phyloP scores from a whole-genome alignment of 2,329 filamentous ascomycete species.

The Sporothrix globosa region DNA sequence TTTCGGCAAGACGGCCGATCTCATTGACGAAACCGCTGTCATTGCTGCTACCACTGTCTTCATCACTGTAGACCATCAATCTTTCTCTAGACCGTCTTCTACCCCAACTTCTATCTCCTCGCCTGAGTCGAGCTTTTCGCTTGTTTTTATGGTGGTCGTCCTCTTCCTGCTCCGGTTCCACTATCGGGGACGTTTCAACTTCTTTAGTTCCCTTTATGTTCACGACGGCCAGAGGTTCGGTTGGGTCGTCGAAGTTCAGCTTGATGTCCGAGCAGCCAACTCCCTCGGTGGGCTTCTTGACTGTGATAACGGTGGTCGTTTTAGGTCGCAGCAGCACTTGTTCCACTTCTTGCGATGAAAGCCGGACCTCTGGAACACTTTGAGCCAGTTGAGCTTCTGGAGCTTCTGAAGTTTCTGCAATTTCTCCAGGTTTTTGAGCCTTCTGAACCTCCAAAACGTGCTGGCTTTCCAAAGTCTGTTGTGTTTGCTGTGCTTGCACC shows the following conservation, averaged over 20 bases:
- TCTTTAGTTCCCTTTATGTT: neutral
- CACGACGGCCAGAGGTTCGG: constrained; percentile 18
- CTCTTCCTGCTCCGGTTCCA: neutral
- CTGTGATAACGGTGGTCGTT: constrained; percentile 19
- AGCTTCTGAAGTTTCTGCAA: too few species aligned
- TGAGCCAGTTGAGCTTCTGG: neutral
- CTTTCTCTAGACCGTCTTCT: neutral
- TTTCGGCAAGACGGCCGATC: constrained; percentile 22
- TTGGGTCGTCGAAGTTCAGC: constrained; percentile 21
- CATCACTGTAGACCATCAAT: neutral
- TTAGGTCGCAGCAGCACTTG: neutral
- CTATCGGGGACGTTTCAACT: neutral
- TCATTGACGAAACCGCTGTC: constrained; percentile 13
- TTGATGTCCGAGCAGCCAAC: constrained; percentile 14
- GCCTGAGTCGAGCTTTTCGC: neutral
- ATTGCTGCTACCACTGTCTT: neutral
- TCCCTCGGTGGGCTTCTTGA: neutral
- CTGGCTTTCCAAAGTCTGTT: neutral
- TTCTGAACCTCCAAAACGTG: too few species aligned
- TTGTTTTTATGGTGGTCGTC: neutral
- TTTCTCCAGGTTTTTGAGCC: too few species aligned
- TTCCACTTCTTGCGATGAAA: neutral
- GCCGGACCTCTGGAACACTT: neutral
- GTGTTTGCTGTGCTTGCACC: neutral
- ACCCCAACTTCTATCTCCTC: neutral